Evolutionary conservation across 345 rosid genomes (phyloP).

Genomic region (Carallia brachiata): DNA sequence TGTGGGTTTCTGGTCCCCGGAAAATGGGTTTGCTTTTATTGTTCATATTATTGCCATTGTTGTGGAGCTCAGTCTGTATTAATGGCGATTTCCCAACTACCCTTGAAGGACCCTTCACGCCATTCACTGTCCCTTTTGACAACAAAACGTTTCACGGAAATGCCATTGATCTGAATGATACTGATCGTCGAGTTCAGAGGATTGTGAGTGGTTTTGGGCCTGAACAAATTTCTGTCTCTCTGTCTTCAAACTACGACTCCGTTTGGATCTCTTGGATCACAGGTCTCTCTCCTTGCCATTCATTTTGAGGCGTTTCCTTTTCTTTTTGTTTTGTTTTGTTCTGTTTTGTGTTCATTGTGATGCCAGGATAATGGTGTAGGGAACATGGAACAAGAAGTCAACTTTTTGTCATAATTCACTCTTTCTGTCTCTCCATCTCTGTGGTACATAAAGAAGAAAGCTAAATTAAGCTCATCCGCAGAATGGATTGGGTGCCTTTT

Average conservation of each 20-base stretch:
- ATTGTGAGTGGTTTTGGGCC: constrained; percentile 46
- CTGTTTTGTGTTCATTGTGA: background rate
- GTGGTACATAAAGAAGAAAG: background rate
- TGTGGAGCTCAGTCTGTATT: constrained; percentile 8
- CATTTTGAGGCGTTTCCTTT: background rate
- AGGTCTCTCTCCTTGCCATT: constrained; percentile 32
- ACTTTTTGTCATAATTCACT: background rate
- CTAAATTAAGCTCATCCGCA: background rate
- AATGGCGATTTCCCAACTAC: constrained; percentile 46
- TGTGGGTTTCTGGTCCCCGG: no score
- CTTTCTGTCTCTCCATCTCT: background rate
- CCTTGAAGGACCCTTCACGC: constrained; percentile 71
- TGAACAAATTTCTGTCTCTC: constrained; percentile 74
- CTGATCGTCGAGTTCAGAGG: constrained; percentile 52
- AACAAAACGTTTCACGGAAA: constrained; percentile 38
- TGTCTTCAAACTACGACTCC: constrained; percentile 62
- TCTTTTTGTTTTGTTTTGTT: background rate
- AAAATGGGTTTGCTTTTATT: constrained; percentile 1
- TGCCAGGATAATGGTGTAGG: background rate
- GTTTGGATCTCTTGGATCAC: constrained; percentile 90
- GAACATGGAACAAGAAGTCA: background rate
- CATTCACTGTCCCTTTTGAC: constrained; percentile 63
- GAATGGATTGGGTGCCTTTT: background rate
- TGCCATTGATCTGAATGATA: constrained; percentile 69
- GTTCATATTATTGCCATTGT: background rate